A percentile compares a stretch with the other conserved stretches of the same genome.
Evolutionary conservation across 2,329 filamentous ascomycete species (phyloP).

Genomic region (Xylaria digitata): DNA sequence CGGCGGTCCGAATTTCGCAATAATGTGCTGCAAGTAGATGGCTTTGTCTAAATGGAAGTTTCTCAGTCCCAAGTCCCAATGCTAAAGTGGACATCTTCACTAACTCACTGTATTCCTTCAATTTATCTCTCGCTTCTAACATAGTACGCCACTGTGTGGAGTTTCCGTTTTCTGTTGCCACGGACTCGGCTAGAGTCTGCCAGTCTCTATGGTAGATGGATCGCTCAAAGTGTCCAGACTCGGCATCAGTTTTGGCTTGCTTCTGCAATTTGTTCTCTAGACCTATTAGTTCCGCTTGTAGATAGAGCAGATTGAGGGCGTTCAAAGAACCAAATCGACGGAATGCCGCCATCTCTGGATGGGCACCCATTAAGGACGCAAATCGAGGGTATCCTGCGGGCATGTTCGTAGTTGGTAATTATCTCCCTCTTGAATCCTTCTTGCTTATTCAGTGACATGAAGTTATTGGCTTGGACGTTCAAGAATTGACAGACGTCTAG

Average conservation of each 20-base stretch:
- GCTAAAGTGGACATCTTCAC: background rate
- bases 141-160: slow-evolving; percentile 6
- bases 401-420: background rate
- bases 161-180: background rate
- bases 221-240: slow-evolving; percentile 1
- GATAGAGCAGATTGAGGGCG: slow-evolving; percentile 12
- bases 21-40: background rate
- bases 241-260: slow-evolving; percentile 2
- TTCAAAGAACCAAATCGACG: slow-evolving; percentile 15
- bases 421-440: background rate
- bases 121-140: slow-evolving; percentile 4
- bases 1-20: background rate
- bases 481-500: too few species aligned
- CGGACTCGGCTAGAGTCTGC: slow-evolving; percentile 4
- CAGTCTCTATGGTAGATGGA: slow-evolving; percentile 13
- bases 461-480: too few species aligned
- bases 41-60: slow-evolving; percentile 1
- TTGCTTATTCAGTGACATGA: background rate
- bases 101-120: slow-evolving; percentile 4
- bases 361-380: slow-evolving; percentile 17
- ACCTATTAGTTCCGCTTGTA: slow-evolving; percentile 1
- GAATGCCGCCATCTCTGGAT: slow-evolving; percentile 6
- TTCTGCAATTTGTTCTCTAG: slow-evolving; percentile 1
- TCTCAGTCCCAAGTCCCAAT: background rate
- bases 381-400: slow-evolving; percentile 10